phyloP scores from a whole-genome alignment of 108 stramenopile genomes.

The Stephanodiscus triporus region DNA sequence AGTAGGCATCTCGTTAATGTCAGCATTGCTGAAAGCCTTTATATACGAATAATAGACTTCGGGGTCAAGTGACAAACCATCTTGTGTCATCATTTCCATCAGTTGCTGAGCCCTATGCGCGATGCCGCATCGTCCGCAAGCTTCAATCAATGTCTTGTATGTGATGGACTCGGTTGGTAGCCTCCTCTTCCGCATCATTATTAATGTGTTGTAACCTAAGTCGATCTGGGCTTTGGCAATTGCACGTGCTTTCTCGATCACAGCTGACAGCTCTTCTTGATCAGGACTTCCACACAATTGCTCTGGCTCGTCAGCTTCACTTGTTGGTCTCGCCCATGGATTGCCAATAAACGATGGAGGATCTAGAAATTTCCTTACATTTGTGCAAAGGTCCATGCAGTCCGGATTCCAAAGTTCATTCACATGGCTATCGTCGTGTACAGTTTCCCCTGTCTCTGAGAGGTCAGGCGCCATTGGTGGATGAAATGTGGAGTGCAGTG shows the following conservation, averaged over 20 bases:
- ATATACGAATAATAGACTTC: conserved; percentile 76
- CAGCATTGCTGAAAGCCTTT: conserved; percentile 64
- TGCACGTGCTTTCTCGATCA: conserved; percentile 74
- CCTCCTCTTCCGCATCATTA: conserved; percentile 63
- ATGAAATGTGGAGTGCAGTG: conserved; percentile 30
- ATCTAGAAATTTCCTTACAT: conserved; percentile 31
- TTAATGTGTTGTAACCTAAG: conserved; percentile 76
- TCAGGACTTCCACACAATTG: not conserved
- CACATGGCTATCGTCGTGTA: conserved; percentile 9
- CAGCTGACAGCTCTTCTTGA: conserved; percentile 26
- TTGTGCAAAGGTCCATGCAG: conserved; percentile 40
- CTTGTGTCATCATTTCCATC: conserved; percentile 80
- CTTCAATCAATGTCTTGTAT: conserved; percentile 83
- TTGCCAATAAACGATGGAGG: conserved; percentile 30
- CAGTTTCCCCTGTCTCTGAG: conserved; percentile 10
- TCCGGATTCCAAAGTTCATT: conserved; percentile 23
- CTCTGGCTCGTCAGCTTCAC: not conserved
- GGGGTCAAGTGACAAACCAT: conserved; percentile 66
- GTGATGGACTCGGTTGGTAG: conserved; percentile 67
- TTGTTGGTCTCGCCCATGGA: conserved; percentile 22
- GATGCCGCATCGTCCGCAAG: conserved; percentile 85
- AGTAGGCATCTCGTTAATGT: conserved; percentile 18
- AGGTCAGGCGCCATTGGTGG: conserved; percentile 16
- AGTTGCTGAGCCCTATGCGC: conserved; percentile 71
- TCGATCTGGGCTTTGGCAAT: conserved; percentile 85